These are phyloP conservation scores for Hapsidospora chrysogenum DNA, from an alignment of 495 filamentous ascomycete genomes.

Conservation along the genomic window DNA sequence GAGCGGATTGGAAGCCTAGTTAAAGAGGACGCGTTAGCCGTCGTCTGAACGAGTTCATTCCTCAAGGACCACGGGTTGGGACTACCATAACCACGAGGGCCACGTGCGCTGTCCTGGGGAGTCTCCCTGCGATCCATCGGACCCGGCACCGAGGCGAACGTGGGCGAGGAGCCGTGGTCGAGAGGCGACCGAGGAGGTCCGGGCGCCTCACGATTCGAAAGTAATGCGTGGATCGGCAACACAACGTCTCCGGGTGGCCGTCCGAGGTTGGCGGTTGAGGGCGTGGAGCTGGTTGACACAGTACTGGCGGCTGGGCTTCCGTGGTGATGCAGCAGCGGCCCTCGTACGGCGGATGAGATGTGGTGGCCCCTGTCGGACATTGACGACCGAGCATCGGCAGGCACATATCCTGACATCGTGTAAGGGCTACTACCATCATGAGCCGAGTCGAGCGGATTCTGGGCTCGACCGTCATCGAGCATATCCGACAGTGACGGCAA, in stretches of 20 bases:
- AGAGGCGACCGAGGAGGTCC: slow-evolving; percentile 1
- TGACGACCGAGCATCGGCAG: neutral
- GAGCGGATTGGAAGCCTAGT: slow-evolving; percentile 3
- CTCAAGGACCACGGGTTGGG: slow-evolving; percentile 1
- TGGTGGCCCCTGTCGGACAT: slow-evolving; percentile 2
- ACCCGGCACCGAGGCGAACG: neutral
- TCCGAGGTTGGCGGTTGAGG: slow-evolving; percentile 11
- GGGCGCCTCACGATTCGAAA: slow-evolving; percentile 12
- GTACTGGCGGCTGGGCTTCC: slow-evolving; percentile 17
- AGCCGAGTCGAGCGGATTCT: neutral
- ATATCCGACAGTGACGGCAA: slow-evolving; percentile 19
- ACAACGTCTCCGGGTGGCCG: slow-evolving; percentile 25
- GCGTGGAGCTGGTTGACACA: slow-evolving; percentile 13
- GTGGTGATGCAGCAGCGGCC: slow-evolving; percentile 19
- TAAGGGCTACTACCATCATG: neutral
- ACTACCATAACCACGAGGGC: slow-evolving; percentile 1
- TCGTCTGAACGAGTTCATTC: slow-evolving; percentile 4
- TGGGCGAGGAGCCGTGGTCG: neutral
- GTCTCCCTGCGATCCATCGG: neutral
- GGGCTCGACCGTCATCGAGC: slow-evolving; percentile 9
- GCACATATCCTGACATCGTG: neutral
- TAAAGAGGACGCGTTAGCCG: slow-evolving; percentile 8
- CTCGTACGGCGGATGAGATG: slow-evolving; percentile 4
- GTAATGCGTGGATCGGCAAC: slow-evolving; percentile 27
- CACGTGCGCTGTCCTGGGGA: neutral